Base-by-base conservation (phyloP, 2,329 filamentous ascomycete genomes). In the Immersiporthe knoxdaviesiana region DNA sequence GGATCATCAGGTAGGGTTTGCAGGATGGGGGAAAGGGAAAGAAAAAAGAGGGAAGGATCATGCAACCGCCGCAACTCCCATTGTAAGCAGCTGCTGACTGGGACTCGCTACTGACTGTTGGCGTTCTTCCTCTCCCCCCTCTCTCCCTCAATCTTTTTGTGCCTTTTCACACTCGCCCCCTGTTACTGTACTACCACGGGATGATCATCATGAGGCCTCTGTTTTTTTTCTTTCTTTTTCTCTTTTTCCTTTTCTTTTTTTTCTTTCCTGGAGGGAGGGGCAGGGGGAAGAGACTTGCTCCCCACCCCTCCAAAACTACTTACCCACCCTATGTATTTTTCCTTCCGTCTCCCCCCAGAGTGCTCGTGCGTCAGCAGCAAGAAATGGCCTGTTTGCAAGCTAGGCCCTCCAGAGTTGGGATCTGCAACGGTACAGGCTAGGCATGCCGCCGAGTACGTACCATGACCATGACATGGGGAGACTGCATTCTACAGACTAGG, bases 1-100 rank as follows among this genome's bases (percentile, higher is more conserved):
- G 67, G 61, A 59, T 64, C 37, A 41, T n/a, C 56, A 63, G 27
- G 67, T 60, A 60, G 47, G 52, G 62, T 52, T n/a, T 41, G 37
- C 54, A 60, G 52, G 54, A 47, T 56, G 52, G 54, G 41, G 62
- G 52, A 54, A 47, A 32, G 62, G 61, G 37, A 39, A 12, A 47
- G 44, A 44, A 16, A 47, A n/a, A 7, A n/a, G 44, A 66, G 39
- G 60, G 59, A 47, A 58, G 63, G 54, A 24, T 44, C 56, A 35
- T 39, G 59, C 35, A 62, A 47, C 27, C 30, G 24, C 52, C 27
- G 12, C 27, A 18, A 18, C 27, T 56, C 52, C 52, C 24, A 56
- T 18, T 14, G 37, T 39, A 12, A 7, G 24, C 27, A 54, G 52
- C 27, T 16, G 52, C 27, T 56, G 52, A 10, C 24, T 30, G 14